phyloP scores from a whole-genome alignment of 2,329 filamentous ascomycete species.

The Sclerotinia glacialis region DNA sequence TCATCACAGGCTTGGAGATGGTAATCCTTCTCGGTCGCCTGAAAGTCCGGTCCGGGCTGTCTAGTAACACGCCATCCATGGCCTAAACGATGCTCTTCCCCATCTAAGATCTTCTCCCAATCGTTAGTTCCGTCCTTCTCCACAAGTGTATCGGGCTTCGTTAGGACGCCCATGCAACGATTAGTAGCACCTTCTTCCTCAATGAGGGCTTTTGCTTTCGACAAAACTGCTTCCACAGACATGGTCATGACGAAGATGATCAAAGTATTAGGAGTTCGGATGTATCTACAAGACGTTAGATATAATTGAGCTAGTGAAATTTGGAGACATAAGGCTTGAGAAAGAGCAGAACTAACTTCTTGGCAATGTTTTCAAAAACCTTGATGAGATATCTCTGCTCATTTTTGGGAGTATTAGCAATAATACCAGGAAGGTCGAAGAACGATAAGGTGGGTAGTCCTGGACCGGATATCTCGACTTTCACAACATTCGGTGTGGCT shows the following conservation, averaged over 20 bases:
- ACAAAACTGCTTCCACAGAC: constrained; percentile 75
- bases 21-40: constrained; percentile 31
- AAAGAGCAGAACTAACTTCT: constrained; percentile 38
- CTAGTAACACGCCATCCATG: constrained; percentile 80
- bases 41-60: constrained; percentile 49
- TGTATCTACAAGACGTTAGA: constrained; percentile 48
- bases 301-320: neutral
- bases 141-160: constrained; percentile 73
- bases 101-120: constrained; percentile 63
- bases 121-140: constrained; percentile 45
- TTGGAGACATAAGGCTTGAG: neutral
- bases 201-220: constrained; percentile 65
- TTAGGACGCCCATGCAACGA: constrained; percentile 72
- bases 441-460: constrained; percentile 73
- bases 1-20: constrained; percentile 48
- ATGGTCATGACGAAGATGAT: constrained; percentile 76
- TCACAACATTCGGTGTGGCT: constrained; percentile 80
- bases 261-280: constrained; percentile 65
- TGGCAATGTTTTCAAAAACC: constrained; percentile 69
- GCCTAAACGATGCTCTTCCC: constrained; percentile 58
- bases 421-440: constrained; percentile 81
- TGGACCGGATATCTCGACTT: constrained; percentile 70
- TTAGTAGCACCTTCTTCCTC: constrained; percentile 53
- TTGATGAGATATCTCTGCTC: constrained; percentile 64
- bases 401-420: constrained; percentile 63